These are phyloP conservation scores for Dioszegia hungarica DNA, from an alignment of 768 basidiomycete genomes.

Conservation along the genomic window DNA sequence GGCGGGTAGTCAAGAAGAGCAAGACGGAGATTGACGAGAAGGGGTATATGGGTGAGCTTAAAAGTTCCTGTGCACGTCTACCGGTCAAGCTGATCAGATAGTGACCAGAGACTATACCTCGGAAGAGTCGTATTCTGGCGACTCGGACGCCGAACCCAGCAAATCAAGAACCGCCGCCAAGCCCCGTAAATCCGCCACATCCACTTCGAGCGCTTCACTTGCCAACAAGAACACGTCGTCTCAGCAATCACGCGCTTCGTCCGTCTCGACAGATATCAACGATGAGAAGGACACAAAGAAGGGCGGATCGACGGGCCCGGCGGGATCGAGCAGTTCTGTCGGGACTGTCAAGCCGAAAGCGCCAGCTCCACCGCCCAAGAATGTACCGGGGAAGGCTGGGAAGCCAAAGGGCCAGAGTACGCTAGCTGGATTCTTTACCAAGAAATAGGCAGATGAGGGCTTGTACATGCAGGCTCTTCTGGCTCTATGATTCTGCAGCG, in stretches of 20 bases:
- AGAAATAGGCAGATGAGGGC: constrained; percentile 19
- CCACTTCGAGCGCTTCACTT: not conserved
- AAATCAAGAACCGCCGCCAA: constrained; percentile 1
- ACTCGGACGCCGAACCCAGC: constrained; percentile 10
- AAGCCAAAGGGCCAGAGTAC: constrained; percentile 32
- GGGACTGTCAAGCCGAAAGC: not conserved
- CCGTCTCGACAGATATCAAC: constrained; percentile 3
- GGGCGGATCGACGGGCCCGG: not conserved
- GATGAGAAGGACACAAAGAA: not conserved
- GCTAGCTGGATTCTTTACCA: constrained; percentile 42
- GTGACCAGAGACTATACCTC: constrained; percentile 31
- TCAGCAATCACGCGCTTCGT: not conserved
- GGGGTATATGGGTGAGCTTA: constrained; percentile 39
- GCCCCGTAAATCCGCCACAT: constrained; percentile 4
- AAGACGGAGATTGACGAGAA: constrained; percentile 27
- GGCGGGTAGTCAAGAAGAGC: constrained; percentile 35
- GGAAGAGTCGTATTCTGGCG: constrained; percentile 34
- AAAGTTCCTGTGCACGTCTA: not conserved
- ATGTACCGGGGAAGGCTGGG: constrained; percentile 3
- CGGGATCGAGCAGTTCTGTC: not conserved
- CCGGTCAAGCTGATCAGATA: constrained; percentile 1
- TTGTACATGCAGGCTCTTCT: not conserved
- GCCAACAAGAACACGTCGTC: not conserved
- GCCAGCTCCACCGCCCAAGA: not conserved
- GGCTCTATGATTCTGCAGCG: not conserved